Evolutionary conservation across 1,139 yeast species (phyloP).

Genomic region (Kurtzmaniella natalensis): DNA sequence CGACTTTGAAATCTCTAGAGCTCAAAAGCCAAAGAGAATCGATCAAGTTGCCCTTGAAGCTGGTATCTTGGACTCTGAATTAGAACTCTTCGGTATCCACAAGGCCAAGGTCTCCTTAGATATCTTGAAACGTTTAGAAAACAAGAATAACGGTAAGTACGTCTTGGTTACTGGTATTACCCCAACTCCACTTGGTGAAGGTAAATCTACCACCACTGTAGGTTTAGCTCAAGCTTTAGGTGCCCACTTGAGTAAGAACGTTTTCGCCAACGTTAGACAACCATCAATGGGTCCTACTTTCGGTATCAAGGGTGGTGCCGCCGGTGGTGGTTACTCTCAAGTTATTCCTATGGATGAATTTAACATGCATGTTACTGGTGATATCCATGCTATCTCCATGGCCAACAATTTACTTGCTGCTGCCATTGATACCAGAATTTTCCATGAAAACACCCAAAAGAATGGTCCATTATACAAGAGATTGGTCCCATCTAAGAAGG

Average conservation of each 20-base stretch:
- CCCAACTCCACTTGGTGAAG: slow-evolving; percentile 98
- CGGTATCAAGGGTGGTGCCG: slow-evolving; percentile 99
- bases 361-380: slow-evolving; percentile 97
- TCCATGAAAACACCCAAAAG: slow-evolving; percentile 93
- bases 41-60: slow-evolving; percentile 78
- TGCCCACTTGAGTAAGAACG: slow-evolving; percentile 81
- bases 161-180: slow-evolving; percentile 95
- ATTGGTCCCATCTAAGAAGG: slow-evolving; percentile 84
- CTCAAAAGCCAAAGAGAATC: slow-evolving; percentile 84
- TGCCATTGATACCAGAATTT: slow-evolving; percentile 96
- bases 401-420: slow-evolving; percentile 96
- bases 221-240: slow-evolving; percentile 96
- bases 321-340: slow-evolving; percentile 99
- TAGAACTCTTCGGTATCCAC: slow-evolving; percentile 88
- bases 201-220: slow-evolving; percentile 95
- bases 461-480: slow-evolving; percentile 84
- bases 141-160: slow-evolving; percentile 78
- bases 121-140: slow-evolving; percentile 66
- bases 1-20: slow-evolving; percentile 88
- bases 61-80: slow-evolving; percentile 75
- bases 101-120: slow-evolving; percentile 87
- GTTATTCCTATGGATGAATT: slow-evolving; percentile 99
- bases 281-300: slow-evolving; percentile 99
- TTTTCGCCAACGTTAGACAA: slow-evolving; percentile 95
- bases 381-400: slow-evolving; percentile 94